These are phyloP conservation scores for Ganoderma lingzhi DNA, from an alignment of 1,284 basidiomycete species.

Conservation along the genomic window DNA sequence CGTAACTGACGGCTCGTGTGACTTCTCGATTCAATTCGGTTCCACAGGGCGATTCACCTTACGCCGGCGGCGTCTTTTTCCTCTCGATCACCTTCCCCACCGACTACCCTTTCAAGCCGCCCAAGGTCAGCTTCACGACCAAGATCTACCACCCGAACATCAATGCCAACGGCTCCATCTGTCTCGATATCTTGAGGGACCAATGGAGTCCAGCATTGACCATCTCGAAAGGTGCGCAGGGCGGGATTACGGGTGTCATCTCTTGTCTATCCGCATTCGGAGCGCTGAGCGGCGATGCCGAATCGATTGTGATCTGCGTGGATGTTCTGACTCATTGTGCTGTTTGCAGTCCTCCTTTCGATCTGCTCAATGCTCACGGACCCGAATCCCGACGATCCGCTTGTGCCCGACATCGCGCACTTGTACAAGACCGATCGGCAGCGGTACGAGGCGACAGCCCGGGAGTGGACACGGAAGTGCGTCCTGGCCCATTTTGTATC, in stretches of 20 bases:
- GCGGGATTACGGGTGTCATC: neutral
- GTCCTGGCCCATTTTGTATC: slow-evolving; percentile 38
- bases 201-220: slow-evolving; percentile 99
- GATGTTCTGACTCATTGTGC: slow-evolving; percentile 6
- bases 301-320: slow-evolving; percentile 12
- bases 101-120: slow-evolving; percentile 99
- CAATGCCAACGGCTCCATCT: slow-evolving; percentile 98
- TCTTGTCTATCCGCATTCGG: neutral
- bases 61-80: slow-evolving; percentile 97
- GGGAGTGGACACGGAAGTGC: slow-evolving; percentile 98
- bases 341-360: slow-evolving; percentile 80
- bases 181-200: slow-evolving; percentile 96
- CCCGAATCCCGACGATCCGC: slow-evolving; percentile 96
- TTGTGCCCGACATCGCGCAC: slow-evolving; percentile 85
- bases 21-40: slow-evolving; percentile 21
- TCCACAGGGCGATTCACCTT: slow-evolving; percentile 88
- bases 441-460: slow-evolving; percentile 93
- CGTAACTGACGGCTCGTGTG: slow-evolving; percentile 31
- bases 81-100: slow-evolving; percentile 92
- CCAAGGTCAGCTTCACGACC: slow-evolving; percentile 99
- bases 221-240: slow-evolving; percentile 90
- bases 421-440: slow-evolving; percentile 96
- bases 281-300: slow-evolving; percentile 2
- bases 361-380: slow-evolving; percentile 98
- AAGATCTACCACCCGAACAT: slow-evolving; percentile 98